These are phyloP conservation scores for Aspergillus ustus DNA, from an alignment of 2,329 filamentous ascomycete species.

Conservation along the genomic window DNA sequence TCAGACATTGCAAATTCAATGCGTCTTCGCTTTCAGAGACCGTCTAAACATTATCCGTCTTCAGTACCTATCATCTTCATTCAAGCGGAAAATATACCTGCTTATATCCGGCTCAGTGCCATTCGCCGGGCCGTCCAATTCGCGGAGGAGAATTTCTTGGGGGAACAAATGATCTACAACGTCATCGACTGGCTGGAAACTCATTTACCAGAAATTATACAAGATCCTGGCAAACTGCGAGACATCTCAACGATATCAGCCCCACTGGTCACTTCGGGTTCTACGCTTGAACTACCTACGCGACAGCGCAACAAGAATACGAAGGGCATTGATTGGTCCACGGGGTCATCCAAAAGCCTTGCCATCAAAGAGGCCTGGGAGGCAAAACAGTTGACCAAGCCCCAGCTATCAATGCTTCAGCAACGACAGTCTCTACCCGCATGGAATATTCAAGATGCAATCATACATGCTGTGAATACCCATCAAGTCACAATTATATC, in stretches of 20 bases:
- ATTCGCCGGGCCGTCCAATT: slow-evolving; percentile 76
- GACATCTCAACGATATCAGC: slow-evolving; percentile 82
- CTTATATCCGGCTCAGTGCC: slow-evolving; percentile 90
- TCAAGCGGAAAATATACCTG: slow-evolving; percentile 71
- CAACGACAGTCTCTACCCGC: slow-evolving; percentile 79
- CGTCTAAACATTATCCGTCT: slow-evolving; percentile 71
- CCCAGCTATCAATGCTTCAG: slow-evolving; percentile 74
- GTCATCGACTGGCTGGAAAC: slow-evolving; percentile 90
- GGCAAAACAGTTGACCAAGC: slow-evolving; percentile 65
- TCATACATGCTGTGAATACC: slow-evolving; percentile 73
- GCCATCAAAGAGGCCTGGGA: slow-evolving; percentile 69
- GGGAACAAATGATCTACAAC: slow-evolving; percentile 90
- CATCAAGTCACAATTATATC: slow-evolving; percentile 95
- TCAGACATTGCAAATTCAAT: slow-evolving; percentile 50
- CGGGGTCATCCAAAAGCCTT: slow-evolving; percentile 62
- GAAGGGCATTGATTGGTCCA: slow-evolving; percentile 67
- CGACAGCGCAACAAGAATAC: slow-evolving; percentile 50
- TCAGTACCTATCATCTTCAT: slow-evolving; percentile 71
- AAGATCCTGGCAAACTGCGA: slow-evolving; percentile 79
- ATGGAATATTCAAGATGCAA: slow-evolving; percentile 78
- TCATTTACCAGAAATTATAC: slow-evolving; percentile 79
- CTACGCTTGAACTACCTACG: slow-evolving; percentile 30
- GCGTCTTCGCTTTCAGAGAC: slow-evolving; percentile 69
- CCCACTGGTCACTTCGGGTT: slow-evolving; percentile 33
- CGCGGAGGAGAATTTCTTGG: slow-evolving; percentile 71